phyloP scores from a whole-genome alignment of 2,329 filamentous ascomycete species.

The Trichoderma simmonsii region DNA sequence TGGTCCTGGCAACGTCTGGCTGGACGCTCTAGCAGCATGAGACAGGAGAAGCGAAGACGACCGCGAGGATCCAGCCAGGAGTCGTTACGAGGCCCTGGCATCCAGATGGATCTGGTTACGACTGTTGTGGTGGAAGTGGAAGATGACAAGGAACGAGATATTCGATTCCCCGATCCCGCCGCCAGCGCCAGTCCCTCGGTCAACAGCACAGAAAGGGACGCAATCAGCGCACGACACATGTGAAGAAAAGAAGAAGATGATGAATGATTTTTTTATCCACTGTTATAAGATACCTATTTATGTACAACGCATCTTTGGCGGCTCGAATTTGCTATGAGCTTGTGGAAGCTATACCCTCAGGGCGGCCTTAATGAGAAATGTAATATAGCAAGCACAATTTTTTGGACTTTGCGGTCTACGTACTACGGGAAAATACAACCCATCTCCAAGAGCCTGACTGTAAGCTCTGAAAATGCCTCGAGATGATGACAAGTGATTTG shows the following conservation, averaged over 20 bases:
- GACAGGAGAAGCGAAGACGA: slow-evolving; percentile 18
- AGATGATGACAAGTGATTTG: not conserved
- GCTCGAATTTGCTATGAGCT: not conserved
- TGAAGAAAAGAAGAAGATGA: not conserved
- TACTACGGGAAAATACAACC: not conserved
- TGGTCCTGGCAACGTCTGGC: slow-evolving; percentile 27
- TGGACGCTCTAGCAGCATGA: slow-evolving; percentile 10
- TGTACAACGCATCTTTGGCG: not conserved
- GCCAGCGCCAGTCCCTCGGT: slow-evolving; percentile 28
- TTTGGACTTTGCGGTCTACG: not conserved
- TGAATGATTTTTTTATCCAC: not conserved
- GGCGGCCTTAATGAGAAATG: slow-evolving; percentile 10
- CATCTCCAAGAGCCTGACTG: not conserved
- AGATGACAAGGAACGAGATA: slow-evolving; percentile 26
- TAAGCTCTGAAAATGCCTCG: not conserved
- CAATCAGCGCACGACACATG: not conserved
- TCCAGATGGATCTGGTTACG: slow-evolving; percentile 45
- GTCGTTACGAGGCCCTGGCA: slow-evolving; percentile 36
- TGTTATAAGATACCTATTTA: not conserved
- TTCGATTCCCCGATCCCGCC: slow-evolving; percentile 26
- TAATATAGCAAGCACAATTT: not conserved
- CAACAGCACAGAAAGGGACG: slow-evolving; percentile 29
- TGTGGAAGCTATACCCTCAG: not conserved
- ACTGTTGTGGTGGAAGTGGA: slow-evolving; percentile 41
- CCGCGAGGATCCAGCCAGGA: slow-evolving; percentile 31